Evolutionary conservation across 768 basidiomycete species (phyloP).

Genomic region (Podaxis sp.): DNA sequence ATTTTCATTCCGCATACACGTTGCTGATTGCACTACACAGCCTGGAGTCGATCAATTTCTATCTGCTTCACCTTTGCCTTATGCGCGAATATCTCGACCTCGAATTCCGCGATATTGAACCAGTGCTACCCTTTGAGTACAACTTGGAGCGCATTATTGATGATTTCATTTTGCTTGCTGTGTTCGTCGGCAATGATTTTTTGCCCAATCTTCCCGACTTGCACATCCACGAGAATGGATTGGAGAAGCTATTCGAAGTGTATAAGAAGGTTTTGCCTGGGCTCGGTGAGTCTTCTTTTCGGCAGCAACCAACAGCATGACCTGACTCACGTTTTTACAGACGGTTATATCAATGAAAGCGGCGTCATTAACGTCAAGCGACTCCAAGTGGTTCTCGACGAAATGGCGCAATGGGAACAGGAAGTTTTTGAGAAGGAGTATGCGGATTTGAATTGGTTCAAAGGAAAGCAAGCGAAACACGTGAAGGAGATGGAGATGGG

Average conservation of each 20-base stretch:
- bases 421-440: slow-evolving; percentile 93
- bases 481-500: slow-evolving; percentile 63
- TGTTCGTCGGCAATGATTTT: slow-evolving; percentile 98
- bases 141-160: slow-evolving; percentile 94
- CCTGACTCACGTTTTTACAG: slow-evolving; percentile 34
- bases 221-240: slow-evolving; percentile 96
- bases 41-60: slow-evolving; percentile 86
- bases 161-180: slow-evolving; percentile 94
- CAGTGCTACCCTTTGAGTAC: slow-evolving; percentile 74
- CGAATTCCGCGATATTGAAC: slow-evolving; percentile 80
- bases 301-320: neutral
- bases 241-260: slow-evolving; percentile 91
- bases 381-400: slow-evolving; percentile 83
- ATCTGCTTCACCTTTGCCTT: slow-evolving; percentile 89
- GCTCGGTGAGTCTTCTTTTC: slow-evolving; percentile 43
- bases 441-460: slow-evolving; percentile 89
- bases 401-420: slow-evolving; percentile 85
- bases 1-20: neutral
- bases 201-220: slow-evolving; percentile 94
- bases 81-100: slow-evolving; percentile 97
- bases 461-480: slow-evolving; percentile 85
- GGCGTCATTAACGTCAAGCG: slow-evolving; percentile 80
- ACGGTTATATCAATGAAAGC: slow-evolving; percentile 90
- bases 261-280: slow-evolving; percentile 91
- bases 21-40: slow-evolving; percentile 31